Evolutionary conservation across 306 rosid species (phyloP).

Genomic region (Fragaria nilgerrensis): DNA sequence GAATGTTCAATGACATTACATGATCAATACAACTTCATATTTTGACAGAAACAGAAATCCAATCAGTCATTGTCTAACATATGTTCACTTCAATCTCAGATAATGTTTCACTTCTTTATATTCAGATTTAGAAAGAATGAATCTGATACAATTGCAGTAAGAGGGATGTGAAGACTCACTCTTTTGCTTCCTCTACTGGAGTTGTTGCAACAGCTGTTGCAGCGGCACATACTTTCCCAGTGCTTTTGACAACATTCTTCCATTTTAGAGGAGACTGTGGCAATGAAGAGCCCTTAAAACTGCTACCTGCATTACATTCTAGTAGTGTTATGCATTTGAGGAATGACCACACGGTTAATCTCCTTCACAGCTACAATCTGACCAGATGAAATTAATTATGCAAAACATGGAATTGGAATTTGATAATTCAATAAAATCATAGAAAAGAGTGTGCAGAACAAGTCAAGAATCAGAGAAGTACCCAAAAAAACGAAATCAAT

Average conservation of each 20-base stretch:
- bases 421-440: neutral
- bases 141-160: neutral
- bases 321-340: neutral
- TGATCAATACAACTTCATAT: neutral
- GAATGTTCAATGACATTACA: neutral
- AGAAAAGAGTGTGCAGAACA: neutral
- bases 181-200: conserved; percentile 53
- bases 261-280: conserved; percentile 29
- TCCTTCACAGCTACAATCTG: neutral
- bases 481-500: neutral
- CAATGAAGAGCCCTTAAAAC: conserved; percentile 41
- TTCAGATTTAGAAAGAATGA: neutral
- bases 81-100: neutral
- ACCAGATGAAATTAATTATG: neutral
- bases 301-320: conserved; percentile 50
- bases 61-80: neutral
- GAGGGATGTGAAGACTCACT: conserved; percentile 38
- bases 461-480: neutral
- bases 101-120: neutral
- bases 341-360: too few relatives aligned
- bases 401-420: neutral
- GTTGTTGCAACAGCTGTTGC: conserved; percentile 47
- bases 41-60: neutral
- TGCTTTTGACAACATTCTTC: conserved; percentile 45
- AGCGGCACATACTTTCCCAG: conserved; percentile 47